phyloP scores from a whole-genome alignment of 441 rosid species.

The Pelargonium cotyledonis region DNA sequence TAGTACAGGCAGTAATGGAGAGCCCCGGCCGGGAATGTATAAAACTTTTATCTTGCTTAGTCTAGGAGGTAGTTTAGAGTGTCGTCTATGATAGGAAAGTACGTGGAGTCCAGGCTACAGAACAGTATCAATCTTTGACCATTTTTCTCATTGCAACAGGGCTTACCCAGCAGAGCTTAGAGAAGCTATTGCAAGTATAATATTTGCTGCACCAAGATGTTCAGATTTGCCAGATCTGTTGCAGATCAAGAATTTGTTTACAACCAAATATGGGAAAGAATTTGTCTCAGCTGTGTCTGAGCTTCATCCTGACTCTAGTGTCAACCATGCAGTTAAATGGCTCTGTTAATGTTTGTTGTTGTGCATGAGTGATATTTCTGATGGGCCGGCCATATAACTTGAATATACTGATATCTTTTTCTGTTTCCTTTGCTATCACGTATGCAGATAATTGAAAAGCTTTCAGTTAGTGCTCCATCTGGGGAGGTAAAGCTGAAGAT shows the following conservation, averaged over 20 bases:
- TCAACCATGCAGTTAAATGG: conserved; percentile 77
- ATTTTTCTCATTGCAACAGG: conserved; percentile 31
- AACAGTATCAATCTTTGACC: conserved; percentile 4
- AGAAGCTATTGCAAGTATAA: conserved; percentile 86
- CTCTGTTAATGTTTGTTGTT: conserved; percentile 14
- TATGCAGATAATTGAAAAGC: conserved; percentile 72
- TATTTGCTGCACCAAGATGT: conserved; percentile 90
- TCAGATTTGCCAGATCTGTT: conserved; percentile 86
- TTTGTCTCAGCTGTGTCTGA: conserved; percentile 64
- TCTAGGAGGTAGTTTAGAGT: not conserved
- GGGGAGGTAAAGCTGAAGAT: conserved; percentile 63
- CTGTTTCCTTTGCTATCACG: conserved; percentile 10
- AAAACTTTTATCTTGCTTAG: too few relatives aligned
- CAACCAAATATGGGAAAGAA: conserved; percentile 66
- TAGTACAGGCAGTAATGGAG: too few relatives aligned
- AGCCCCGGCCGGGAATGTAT: too few relatives aligned
- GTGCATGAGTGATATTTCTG: conserved; percentile 8
- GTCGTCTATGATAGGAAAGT: not conserved
- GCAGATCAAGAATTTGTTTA: conserved; percentile 65
- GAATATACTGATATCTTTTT: too few relatives aligned
- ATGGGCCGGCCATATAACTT: not conserved
- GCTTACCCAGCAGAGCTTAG: conserved; percentile 80
- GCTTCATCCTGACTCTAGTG: conserved; percentile 87
- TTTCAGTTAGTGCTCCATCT: conserved; percentile 67
- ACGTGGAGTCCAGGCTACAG: not conserved